Base-by-base conservation (phyloP, 2,329 filamentous ascomycete genomes). In the Epichloe brachyelytri region DNA sequence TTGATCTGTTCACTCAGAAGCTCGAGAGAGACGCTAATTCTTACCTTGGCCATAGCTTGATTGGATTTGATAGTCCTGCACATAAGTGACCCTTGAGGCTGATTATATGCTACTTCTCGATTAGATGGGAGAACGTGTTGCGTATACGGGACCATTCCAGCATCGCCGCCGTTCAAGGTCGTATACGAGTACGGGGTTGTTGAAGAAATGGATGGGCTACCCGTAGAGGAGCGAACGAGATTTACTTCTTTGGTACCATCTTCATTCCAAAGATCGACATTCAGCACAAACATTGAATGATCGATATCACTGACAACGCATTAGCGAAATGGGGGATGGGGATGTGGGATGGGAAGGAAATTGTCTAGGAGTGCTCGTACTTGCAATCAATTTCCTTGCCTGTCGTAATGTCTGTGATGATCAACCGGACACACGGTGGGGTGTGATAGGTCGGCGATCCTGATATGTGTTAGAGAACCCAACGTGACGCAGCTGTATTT, bases 361-460 rank as follows among this genome's bases (percentile, higher is more conserved):
- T 39, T 15, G 3, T 20, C 22, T 6, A n/a, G 5, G 11, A 19
- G 19, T 14, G 40, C 20, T 68, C 84, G 62, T 75, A 91, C 86
- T 85, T 88, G 71, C 83, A 84, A 65, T 93, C 85, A 43, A 95
- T 78, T 64, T 95, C 88, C 62, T 88, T 83, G 20, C 86, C 83
- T 0, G 87, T 90, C 15, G 70, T 68, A 41, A 77, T 72, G 65
- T 96, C 88, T 54, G 77, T 81, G 48, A 97, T 84, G 39, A 93
- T 76, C 12, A 97, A 78, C 56, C 85, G 80, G 49, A 97, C 85
- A 67, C 91, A 96, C 3, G 93, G 91, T 20, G 93, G 93, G 93
- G 91, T 30, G 93, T 97, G 60, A 98, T 96, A 26, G 93, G 93
- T 56, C 93, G 80, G 57, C 93, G 86, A 67, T 98, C 93, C 86